These are phyloP conservation scores for Auriculariales sp. DNA, from an alignment of 768 basidiomycete genomes.

Conservation along the genomic window DNA sequence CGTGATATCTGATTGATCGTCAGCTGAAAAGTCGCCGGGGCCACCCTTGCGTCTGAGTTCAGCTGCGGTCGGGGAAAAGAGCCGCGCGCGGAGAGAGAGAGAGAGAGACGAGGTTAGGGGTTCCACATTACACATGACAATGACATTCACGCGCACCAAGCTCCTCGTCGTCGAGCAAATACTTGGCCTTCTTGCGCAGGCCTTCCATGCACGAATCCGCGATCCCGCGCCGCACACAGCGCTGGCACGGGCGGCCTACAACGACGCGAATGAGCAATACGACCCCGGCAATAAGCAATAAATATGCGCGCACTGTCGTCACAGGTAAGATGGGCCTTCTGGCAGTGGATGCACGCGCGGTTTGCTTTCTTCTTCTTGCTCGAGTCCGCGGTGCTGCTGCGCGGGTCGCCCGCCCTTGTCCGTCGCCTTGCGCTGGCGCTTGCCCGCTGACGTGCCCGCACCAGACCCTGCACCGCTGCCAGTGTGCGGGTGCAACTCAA, in stretches of 20 bases:
- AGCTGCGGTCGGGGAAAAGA: too few species aligned
- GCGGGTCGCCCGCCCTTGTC: background rate
- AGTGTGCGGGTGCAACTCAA: too few species aligned
- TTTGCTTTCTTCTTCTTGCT: constrained; percentile 90
- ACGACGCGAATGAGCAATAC: constrained; percentile 10
- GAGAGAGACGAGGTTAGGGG: too few species aligned
- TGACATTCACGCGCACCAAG: constrained; percentile 62
- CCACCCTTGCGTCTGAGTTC: too few species aligned
- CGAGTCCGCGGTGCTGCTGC: background rate
- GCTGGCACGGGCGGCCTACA: constrained; percentile 86
- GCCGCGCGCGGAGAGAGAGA: too few species aligned
- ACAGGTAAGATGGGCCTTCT: constrained; percentile 96
- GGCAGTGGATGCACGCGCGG: constrained; percentile 89
- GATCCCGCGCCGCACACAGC: constrained; percentile 89
- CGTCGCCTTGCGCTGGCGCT: background rate
- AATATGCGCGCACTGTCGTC: constrained; percentile 70
- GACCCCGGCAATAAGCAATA: background rate
- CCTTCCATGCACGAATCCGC: constrained; percentile 84
- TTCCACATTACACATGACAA: too few species aligned
- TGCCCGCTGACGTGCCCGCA: too few species aligned
- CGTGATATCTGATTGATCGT: too few species aligned
- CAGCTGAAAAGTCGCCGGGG: too few species aligned
- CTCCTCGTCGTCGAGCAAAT: constrained; percentile 87
- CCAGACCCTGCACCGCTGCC: too few species aligned
- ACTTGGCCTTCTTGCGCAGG: constrained; percentile 95